Base-by-base conservation (phyloP, 2,329 filamentous ascomycete genomes). In the Stachybotrys chartarum region DNA sequence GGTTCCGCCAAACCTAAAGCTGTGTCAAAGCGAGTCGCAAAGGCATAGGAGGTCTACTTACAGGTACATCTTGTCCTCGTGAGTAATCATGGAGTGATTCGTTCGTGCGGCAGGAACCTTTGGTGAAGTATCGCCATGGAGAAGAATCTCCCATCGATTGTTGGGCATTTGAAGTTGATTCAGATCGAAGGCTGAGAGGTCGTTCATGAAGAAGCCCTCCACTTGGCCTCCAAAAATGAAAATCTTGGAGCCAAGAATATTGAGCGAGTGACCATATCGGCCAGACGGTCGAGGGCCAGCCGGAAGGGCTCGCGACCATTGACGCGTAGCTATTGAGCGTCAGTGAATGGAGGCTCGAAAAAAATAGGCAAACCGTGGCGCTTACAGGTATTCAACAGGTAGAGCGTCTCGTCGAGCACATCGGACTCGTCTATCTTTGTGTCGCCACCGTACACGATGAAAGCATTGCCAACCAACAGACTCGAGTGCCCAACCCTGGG, bases 141-240 rank as follows among this genome's bases (percentile, higher is more conserved):
- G 82, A n/a, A 99, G 78, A 59, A 96, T 85, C 63, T 99, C 94
- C 94, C 94, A 99, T 60, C 89, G 85, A 68, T 97, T 97, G 55
- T 87, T 86, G 11, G 92, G 86, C 70, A 89, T 90, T 70, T 97
- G 94, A 16, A 99, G 77, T 57, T 94, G 91, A 67, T 99, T 99
- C 54, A 99, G 75, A 68, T 99, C 95, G 66, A 99, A 99, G 10
- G 92, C 91, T 35, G 95, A 84, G 16, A 99, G 77, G 66, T 99
- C 94, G 65, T 99, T 99, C 84, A 99, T 97, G 68, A 99, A 99
- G 68, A 87, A 92, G 5, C 93, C 94, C 69, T 99, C 94, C 1
- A 97, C 93, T 67, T 99, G 94, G 52, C 94, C 94, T 68, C 94
- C 94, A 68, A 99, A 99, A 32, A 99, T 89, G 74, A 91, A 99